Evolutionary conservation across 106 monocot species (phyloP).

Genomic region (Acorus gramineus): DNA sequence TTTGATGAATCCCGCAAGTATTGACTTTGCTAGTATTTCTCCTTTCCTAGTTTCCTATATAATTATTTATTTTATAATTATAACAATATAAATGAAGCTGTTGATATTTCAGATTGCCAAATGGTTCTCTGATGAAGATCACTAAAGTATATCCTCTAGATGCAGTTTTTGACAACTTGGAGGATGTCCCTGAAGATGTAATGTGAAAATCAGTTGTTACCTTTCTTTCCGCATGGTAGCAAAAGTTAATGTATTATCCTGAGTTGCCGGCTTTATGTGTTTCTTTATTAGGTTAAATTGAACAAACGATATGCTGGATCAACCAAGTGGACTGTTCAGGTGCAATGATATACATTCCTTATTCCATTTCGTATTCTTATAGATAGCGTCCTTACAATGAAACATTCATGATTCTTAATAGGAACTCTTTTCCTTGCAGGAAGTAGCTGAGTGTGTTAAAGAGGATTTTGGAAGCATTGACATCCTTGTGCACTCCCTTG

Average conservation of each 20-base stretch:
- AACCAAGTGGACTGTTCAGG: conserved; percentile 96
- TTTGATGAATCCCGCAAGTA: conserved; percentile 81
- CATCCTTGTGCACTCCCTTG: conserved; percentile 97
- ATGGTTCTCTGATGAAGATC: conserved; percentile 91
- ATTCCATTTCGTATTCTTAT: neutral
- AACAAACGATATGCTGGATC: conserved; percentile 89
- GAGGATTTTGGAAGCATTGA: conserved; percentile 93
- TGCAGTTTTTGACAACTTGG: conserved; percentile 81
- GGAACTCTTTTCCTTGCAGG: conserved; percentile 25
- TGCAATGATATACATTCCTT: conserved; percentile 7
- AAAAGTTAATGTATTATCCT: neutral
- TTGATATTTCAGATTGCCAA: conserved; percentile 45
- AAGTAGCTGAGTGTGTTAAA: conserved; percentile 82
- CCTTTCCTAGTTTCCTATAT: neutral
- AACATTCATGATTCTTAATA: neutral
- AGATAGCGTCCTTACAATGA: neutral
- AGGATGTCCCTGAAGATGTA: conserved; percentile 97
- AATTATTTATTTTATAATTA: neutral
- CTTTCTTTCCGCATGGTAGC: no score
- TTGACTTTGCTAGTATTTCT: conserved; percentile 4
- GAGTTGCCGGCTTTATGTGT: neutral
- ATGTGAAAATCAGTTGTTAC: neutral
- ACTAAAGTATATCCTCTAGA: conserved; percentile 85
- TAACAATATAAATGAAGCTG: neutral
- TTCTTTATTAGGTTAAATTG: conserved; percentile 48